Evolutionary conservation across 2,329 filamentous ascomycete species (phyloP).

Genomic region (Colletotrichum tropicicola): DNA sequence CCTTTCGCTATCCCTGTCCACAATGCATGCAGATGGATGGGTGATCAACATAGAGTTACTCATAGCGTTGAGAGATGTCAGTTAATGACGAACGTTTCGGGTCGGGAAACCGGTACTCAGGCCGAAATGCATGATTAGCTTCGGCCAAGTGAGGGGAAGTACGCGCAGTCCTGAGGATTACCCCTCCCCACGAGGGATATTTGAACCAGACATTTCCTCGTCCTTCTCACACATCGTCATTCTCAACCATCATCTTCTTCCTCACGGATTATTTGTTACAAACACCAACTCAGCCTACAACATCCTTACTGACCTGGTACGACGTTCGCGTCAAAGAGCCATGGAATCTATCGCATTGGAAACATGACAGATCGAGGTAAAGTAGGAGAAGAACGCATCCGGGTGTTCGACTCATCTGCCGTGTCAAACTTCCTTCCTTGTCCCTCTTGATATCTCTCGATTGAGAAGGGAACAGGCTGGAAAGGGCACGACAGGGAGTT

Average conservation of each 20-base stretch:
- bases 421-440: background rate
- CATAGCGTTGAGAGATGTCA: background rate
- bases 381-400: constrained; percentile 54
- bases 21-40: too few species aligned
- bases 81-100: background rate
- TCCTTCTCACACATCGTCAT: accelerated
- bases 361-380: constrained; percentile 54
- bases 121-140: constrained; percentile 22
- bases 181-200: constrained; percentile 12
- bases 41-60: too few species aligned
- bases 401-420: constrained; percentile 49
- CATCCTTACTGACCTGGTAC: constrained; percentile 8
- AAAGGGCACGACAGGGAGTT: constrained; percentile 37
- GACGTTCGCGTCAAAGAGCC: constrained; percentile 32
- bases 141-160: constrained; percentile 21
- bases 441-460: constrained; percentile 26
- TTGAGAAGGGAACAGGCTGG: background rate
- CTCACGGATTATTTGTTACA: background rate
- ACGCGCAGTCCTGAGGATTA: background rate
- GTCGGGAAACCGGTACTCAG: background rate
- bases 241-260: too few species aligned
- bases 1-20: background rate
- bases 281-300: background rate
- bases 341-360: constrained; percentile 42
- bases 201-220: background rate